Evolutionary conservation across 495 filamentous ascomycete species (phyloP).

Genomic region (Podospora conica): DNA sequence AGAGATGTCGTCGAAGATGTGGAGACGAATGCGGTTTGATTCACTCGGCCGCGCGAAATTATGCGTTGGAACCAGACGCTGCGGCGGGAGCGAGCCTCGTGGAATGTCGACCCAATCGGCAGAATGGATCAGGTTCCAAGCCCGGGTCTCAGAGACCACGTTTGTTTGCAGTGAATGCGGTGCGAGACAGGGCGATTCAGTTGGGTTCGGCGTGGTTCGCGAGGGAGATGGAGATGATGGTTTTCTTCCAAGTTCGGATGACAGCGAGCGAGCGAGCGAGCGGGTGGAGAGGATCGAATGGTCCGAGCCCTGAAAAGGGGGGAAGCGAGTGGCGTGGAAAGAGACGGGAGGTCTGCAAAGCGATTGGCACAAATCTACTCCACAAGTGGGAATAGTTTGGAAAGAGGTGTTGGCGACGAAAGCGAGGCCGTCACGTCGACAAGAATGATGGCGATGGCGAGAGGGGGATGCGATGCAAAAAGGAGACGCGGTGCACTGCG

Average conservation of each 20-base stretch:
- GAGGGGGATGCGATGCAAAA: too few relatives aligned
- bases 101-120: conserved; percentile 9
- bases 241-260: neutral
- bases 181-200: neutral
- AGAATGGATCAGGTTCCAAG: conserved; percentile 8
- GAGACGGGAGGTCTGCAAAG: neutral
- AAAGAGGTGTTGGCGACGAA: neutral
- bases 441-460: too few relatives aligned
- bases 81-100: neutral
- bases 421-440: neutral
- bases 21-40: conserved; percentile 18
- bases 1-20: conserved; percentile 5
- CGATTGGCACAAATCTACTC: neutral
- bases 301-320: neutral
- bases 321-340: neutral
- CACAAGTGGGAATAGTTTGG: neutral
- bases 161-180: neutral
- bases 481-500: neutral
- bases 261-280: neutral
- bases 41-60: conserved; percentile 12
- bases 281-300: neutral
- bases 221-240: neutral
- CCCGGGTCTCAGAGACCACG: neutral
- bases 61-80: conserved; percentile 6
- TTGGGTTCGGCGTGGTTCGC: neutral